These are phyloP conservation scores for Pythium catenulatum DNA, from an alignment of 352 stramenopile species.

Conservation along the genomic window DNA sequence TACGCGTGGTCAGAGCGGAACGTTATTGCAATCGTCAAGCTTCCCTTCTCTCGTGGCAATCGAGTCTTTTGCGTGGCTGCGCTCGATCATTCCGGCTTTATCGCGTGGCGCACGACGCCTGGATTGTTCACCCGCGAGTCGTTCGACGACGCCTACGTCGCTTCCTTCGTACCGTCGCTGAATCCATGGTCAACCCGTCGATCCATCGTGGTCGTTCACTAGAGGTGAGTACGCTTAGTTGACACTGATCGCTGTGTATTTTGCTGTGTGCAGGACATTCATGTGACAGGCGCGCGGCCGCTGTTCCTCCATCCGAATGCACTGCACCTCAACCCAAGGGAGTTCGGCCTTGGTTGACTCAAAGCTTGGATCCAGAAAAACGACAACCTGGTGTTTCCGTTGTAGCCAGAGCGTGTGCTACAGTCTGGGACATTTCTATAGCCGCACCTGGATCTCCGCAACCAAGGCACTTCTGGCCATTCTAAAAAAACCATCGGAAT, in stretches of 20 bases:
- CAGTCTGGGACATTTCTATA: too few species aligned
- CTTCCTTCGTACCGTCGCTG: slow-evolving; percentile 1
- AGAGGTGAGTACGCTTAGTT: slow-evolving; percentile 18
- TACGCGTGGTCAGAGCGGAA: neutral
- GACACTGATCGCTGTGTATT: too few species aligned
- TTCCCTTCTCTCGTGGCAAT: neutral
- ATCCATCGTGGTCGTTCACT: slow-evolving; percentile 64
- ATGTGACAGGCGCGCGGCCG: neutral
- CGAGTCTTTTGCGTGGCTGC: slow-evolving; percentile 3
- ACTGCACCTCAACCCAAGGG: slow-evolving; percentile 49
- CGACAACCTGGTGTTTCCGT: neutral
- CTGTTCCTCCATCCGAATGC: slow-evolving; percentile 39
- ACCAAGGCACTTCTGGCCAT: too few species aligned
- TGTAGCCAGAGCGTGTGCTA: slow-evolving; percentile 10
- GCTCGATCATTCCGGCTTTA: neutral
- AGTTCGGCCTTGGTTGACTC: slow-evolving; percentile 28
- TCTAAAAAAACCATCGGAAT: too few species aligned
- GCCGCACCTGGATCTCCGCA: too few species aligned
- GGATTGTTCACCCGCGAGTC: slow-evolving; percentile 46
- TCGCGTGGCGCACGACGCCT: slow-evolving; percentile 34
- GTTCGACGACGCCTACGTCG: slow-evolving; percentile 31
- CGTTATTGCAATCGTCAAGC: neutral
- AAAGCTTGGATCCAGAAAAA: slow-evolving; percentile 26
- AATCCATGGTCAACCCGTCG: slow-evolving; percentile 59
- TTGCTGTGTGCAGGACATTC: neutral